Evolutionary conservation across 306 rosid species (phyloP), one percentile per base, ranked within the genome.

Genomic region (Purshia tridentata): DNA sequence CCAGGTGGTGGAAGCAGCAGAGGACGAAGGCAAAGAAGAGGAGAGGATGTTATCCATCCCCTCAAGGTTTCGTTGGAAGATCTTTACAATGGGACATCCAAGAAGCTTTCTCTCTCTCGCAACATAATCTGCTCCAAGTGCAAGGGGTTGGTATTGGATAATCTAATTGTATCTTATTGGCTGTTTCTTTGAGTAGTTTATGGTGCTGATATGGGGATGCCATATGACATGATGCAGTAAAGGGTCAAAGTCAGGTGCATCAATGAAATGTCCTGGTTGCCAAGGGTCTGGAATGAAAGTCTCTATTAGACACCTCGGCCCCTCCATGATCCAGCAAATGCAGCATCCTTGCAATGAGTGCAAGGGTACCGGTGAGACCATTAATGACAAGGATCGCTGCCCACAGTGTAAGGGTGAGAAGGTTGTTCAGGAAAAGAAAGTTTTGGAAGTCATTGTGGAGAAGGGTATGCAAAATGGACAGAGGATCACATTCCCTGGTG

Each of bases 281-380:
- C 98, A 91, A 86, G 98, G 98, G 53, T 83, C 96, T 61, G 98
- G 98, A 73, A 89, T 93, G 96, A 93, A 93, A 80, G 88, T 91
- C 45, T 89, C 98, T 9, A 93, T 93, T 4, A 88, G 98, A 62
- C 98, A 93, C 42, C 92, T 93, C 6, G 98, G 98, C 59, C 98
- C 98, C 2, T 85, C 93, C 39, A 93, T 93, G 98, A 93, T 93
- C 67, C 98, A 93, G 83, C 97, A 93, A 76, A 93, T 93, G 98
- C 98, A 93, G 81, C 97, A 93, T 72, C 82, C 98, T 70, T 93
- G 98, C 83, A 88, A 82, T 85, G 98, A 93, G 70, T 93, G 98
- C 52, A 93, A 88, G 86, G 98, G 98, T 47, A 89, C 97, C 20
- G 98, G 97, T 52, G 98, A 93, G 81, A 91, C 94, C 54, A 93